A percentile compares a stretch with the other conserved stretches of the same genome.
Conservation (phyloP, 495 filamentous ascomycete genomes). For the Neurospora hispaniola region DNA sequence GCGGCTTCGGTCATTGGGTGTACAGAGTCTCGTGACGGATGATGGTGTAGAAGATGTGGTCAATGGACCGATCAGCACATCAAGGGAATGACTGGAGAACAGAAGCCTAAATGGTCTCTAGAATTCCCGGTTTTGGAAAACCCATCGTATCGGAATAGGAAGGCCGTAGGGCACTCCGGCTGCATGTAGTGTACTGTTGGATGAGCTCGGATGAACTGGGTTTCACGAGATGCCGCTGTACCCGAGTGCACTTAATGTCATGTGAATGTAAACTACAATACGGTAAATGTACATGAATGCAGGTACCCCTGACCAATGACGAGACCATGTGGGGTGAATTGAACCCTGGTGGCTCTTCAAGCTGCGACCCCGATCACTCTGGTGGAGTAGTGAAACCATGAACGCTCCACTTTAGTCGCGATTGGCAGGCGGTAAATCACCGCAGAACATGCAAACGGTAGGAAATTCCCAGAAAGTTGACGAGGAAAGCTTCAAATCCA, state of each 20-base stretch:
- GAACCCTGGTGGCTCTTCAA: not conserved
- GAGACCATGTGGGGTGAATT: not conserved
- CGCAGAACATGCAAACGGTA: constrained; percentile 12
- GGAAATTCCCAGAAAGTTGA: constrained; percentile 9
- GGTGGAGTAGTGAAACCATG: not conserved
- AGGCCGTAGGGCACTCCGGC: not conserved
- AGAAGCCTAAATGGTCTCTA: not conserved
- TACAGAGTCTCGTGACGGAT: constrained; percentile 5
- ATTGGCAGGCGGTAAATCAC: constrained; percentile 15
- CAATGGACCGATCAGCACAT: not conserved
- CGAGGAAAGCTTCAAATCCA: not conserved
- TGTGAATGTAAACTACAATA: not conserved
- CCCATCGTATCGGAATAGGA: not conserved
- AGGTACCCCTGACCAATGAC: not conserved
- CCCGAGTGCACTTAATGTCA: not conserved
- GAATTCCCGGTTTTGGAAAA: not conserved
- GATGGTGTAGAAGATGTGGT: not conserved
- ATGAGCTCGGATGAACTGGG: not conserved
- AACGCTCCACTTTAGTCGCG: constrained; percentile 8
- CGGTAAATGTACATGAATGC: not conserved
- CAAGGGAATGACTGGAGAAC: not conserved
- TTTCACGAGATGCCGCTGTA: not conserved
- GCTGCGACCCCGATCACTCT: not conserved
- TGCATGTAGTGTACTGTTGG: not conserved
- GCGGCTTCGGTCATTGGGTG: constrained; percentile 31